phyloP scores from a whole-genome alignment of 495 filamentous ascomycete species.

The Haplographium delicatum region DNA sequence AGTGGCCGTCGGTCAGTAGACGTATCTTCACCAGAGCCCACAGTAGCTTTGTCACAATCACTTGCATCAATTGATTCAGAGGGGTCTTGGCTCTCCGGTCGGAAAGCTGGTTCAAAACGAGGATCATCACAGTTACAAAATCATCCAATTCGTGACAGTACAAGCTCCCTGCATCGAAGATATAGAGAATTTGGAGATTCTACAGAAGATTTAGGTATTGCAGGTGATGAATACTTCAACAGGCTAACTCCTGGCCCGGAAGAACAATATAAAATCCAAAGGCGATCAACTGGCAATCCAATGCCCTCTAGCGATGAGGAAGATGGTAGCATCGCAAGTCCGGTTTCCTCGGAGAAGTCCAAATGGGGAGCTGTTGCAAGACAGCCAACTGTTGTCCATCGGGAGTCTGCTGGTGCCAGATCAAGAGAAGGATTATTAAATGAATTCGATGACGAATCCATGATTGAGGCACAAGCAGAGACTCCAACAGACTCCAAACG shows the following conservation, averaged over 20 bases:
- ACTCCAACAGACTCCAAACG: constrained; percentile 21
- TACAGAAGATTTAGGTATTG: constrained; percentile 56
- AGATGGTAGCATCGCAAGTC: constrained; percentile 22
- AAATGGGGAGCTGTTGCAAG: constrained; percentile 44
- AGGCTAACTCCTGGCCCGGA: constrained; percentile 44
- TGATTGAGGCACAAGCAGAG: constrained; percentile 34
- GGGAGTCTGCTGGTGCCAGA: constrained; percentile 45
- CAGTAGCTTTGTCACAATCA: constrained; percentile 50
- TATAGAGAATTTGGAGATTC: constrained; percentile 42
- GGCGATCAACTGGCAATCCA: constrained; percentile 18
- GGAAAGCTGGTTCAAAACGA: constrained; percentile 37
- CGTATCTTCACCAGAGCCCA: constrained; percentile 29
- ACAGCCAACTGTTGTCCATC: constrained; percentile 48
- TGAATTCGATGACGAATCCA: constrained; percentile 35
- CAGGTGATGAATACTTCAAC: constrained; percentile 60
- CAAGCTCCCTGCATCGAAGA: constrained; percentile 37
- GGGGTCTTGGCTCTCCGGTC: constrained; percentile 85
- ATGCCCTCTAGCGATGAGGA: constrained; percentile 28
- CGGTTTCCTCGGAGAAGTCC: constrained; percentile 14
- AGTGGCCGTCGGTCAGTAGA: constrained; percentile 25
- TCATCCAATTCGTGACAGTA: constrained; percentile 33
- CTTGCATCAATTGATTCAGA: constrained; percentile 67
- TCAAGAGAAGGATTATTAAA: constrained; percentile 35
- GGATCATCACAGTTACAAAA: constrained; percentile 25
- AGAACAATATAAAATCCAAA: constrained; percentile 22